Evolutionary conservation across 352 stramenopile genomes (phyloP), one percentile per base, ranked within the genome.

Genomic region (Phytophthora citricola): DNA sequence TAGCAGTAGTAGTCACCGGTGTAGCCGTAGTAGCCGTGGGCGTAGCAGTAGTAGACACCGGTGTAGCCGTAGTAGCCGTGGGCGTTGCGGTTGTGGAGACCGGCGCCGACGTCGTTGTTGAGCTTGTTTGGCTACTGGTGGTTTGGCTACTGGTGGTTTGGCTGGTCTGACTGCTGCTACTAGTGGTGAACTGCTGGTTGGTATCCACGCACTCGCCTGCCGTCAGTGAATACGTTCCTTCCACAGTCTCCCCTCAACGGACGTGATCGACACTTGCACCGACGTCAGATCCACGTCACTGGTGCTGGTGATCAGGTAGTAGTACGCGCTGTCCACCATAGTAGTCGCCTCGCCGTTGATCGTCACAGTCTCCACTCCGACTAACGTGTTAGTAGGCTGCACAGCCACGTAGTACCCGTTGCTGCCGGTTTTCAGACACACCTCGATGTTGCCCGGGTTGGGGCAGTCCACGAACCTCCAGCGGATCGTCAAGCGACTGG

Each of bases 391-490:
- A 41, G 78, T 76, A 4, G 82, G 82, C 61, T 89, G 79, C 34
- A 91, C 63, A 14, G 82, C 82, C 17, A 76, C 64, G 49, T 76
- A 89, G 66, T 80, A 79, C 14, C 58, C 50, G 64, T 86, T 91
- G 65, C 78, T 89, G 40, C 80, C 79, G 12, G 48, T 51, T 63
- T 91, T 89, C 27, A 91, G 72, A 54, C 82, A 91, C 45, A 83
- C 82, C 69, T 89, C 60, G 69, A 91, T 68, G 47, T 75, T 83
- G 20, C 72, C 62, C 26, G 64, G 58, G 39, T 47, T 66, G 1
- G 78, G 79, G 48, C 82, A 91, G 51, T 91, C 80, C 31, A 89
- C 76, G 47, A 89, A 91, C 38, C 58, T 50, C 80, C 82, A 91
- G 17, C 70, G 51, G 66, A 91, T 85, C 48, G 75, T 71, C 41